Percentiles rank a stretch among this genome's conserved stretches.
These are phyloP conservation scores for Wakefieldia striispora DNA, from an alignment of 768 basidiomycete genomes.

Conservation along the genomic window DNA sequence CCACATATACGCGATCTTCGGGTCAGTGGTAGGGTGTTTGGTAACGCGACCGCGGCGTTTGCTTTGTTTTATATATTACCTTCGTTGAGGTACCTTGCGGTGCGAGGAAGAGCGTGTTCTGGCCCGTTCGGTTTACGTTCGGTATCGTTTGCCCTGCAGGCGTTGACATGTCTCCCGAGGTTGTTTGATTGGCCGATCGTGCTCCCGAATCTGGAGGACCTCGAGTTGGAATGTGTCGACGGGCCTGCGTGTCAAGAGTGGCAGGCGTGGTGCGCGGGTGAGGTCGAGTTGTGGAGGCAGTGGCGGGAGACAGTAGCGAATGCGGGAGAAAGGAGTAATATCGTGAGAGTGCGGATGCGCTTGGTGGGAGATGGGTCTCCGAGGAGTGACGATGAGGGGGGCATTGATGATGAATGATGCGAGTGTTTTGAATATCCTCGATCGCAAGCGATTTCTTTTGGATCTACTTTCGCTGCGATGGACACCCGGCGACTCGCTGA, in stretches of 20 bases:
- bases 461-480: too few relatives aligned
- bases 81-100: background rate
- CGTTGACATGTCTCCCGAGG: conserved; percentile 7
- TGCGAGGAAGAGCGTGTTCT: conserved; percentile 14
- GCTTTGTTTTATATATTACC: too few relatives aligned
- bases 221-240: conserved; percentile 15
- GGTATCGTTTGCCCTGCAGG: conserved; percentile 13
- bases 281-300: conserved; percentile 14
- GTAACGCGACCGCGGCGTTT: conserved; percentile 11
- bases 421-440: background rate
- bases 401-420: background rate
- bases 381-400: background rate
- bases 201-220: conserved; percentile 11
- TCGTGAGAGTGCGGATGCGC: background rate
- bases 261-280: conserved; percentile 5
- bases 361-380: background rate
- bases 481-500: too few relatives aligned
- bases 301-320: background rate
- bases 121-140: conserved; percentile 10
- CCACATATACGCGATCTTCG: conserved; percentile 10
- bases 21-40: conserved; percentile 11
- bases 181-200: conserved; percentile 5
- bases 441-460: conserved; percentile 28
- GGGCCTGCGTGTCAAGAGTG: conserved; percentile 1
- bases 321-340: background rate